phyloP scores from a whole-genome alignment of 108 stramenopile genomes.

The Cyclotella baltica region DNA sequence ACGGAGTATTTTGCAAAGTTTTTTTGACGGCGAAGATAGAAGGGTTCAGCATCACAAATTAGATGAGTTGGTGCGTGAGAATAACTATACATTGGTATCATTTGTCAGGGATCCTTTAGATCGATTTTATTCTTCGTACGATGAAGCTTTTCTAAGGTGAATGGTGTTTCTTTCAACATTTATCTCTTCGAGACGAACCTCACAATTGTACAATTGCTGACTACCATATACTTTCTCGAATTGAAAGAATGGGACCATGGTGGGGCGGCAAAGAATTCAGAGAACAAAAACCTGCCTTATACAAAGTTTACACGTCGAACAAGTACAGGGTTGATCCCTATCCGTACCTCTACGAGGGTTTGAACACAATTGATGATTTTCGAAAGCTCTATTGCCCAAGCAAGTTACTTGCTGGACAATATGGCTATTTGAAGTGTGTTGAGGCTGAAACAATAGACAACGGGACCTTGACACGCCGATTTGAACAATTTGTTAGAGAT shows the following conservation, averaged over 20 bases:
- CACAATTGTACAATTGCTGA: neutral
- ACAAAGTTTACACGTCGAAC: slow-evolving; percentile 18
- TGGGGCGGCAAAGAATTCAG: slow-evolving; percentile 28
- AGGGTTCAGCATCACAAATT: slow-evolving; percentile 19
- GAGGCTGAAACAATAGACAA: slow-evolving; percentile 43
- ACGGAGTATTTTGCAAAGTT: slow-evolving; percentile 43
- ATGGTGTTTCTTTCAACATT: neutral
- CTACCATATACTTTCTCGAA: neutral
- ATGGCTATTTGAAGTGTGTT: slow-evolving; percentile 18
- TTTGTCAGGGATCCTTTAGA: slow-evolving; percentile 50
- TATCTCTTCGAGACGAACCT: neutral
- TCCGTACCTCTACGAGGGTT: slow-evolving; percentile 48
- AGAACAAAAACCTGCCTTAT: slow-evolving; percentile 29
- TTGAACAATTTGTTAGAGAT: slow-evolving; percentile 47
- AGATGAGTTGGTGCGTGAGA: slow-evolving; percentile 11
- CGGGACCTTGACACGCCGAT: slow-evolving; percentile 32
- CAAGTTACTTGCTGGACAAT: neutral
- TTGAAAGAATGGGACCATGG: slow-evolving; percentile 45
- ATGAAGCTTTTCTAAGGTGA: slow-evolving; percentile 47
- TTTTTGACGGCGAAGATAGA: slow-evolving; percentile 35
- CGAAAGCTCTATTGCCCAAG: slow-evolving; percentile 35
- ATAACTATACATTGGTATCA: slow-evolving; percentile 36
- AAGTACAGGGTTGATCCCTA: slow-evolving; percentile 38
- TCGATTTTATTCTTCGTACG: slow-evolving; percentile 51
- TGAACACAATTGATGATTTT: slow-evolving; percentile 32